Conservation (phyloP, 768 basidiomycete species). For the Coprinopsis strossmayeri region DNA sequence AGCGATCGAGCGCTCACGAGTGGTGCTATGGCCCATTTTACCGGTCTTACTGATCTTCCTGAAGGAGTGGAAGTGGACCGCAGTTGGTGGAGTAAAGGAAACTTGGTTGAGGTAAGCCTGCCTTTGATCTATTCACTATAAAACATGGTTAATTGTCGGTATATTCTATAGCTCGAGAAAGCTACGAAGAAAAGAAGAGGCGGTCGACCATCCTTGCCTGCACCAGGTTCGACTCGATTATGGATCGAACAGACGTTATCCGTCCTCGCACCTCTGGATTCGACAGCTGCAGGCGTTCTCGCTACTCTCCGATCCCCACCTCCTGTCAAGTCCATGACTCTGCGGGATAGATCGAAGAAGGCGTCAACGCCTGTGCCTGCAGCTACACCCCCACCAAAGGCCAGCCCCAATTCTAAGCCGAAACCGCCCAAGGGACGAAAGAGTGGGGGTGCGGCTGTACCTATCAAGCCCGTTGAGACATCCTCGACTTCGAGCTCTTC, state of each 20-base stretch:
- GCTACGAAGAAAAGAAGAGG: constrained; percentile 55
- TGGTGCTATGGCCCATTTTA: constrained; percentile 76
- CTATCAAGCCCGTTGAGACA: not conserved
- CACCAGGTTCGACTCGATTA: constrained; percentile 26
- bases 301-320: constrained; percentile 16
- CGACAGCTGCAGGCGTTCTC: constrained; percentile 16
- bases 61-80: constrained; percentile 28
- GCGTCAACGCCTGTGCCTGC: constrained; percentile 2
- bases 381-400: not conserved
- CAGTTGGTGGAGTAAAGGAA: constrained; percentile 61
- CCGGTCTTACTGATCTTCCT: constrained; percentile 49
- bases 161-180: constrained; percentile 59
- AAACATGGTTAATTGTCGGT: no score
- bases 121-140: not conserved
- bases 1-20: constrained; percentile 84
- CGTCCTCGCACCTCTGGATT: constrained; percentile 41
- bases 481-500: not conserved
- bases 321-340: constrained; percentile 35
- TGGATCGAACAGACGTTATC: constrained; percentile 57
- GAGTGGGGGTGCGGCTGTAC: no score
- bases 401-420: not conserved
- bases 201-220: constrained; percentile 35
- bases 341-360: constrained; percentile 46
- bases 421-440: not conserved
- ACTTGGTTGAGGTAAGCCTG: constrained; percentile 46